A percentile compares a stretch with the other conserved stretches of the same genome.
Conservation (phyloP, 345 rosid species). For the Euclidium syriacum region DNA sequence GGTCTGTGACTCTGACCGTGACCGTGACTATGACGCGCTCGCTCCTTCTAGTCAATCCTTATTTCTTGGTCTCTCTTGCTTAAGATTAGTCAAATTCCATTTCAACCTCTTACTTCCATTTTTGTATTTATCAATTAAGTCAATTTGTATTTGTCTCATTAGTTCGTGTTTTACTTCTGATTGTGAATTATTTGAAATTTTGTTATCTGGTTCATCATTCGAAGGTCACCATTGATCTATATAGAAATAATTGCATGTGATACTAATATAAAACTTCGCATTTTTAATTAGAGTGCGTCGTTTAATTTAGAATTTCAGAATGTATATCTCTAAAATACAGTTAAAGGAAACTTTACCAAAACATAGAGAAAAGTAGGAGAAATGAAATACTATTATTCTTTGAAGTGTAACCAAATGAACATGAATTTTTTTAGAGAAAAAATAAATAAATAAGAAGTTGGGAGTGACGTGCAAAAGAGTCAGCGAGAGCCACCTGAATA, state of each 20-base stretch:
- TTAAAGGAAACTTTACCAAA: conserved; percentile 11
- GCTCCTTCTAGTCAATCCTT: conserved; percentile 11
- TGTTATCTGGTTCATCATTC: no score
- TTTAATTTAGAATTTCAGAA: background rate
- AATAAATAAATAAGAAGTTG: conserved; percentile 9
- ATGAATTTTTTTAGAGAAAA: background rate
- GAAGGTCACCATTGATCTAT: background rate
- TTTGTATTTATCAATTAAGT: background rate
- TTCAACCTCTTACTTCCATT: background rate
- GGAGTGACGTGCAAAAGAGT: conserved; percentile 32
- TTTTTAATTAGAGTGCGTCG: background rate
- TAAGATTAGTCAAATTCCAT: conserved; percentile 35
- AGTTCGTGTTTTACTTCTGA: background rate
- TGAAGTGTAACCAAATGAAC: background rate
- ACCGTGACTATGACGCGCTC: conserved; percentile 21
- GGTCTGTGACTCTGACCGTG: conserved; percentile 13
- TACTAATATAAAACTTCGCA: background rate
- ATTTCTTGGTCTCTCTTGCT: background rate
- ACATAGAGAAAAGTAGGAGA: conserved; percentile 12
- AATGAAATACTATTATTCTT: conserved; percentile 11
- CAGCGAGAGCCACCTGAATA: conserved; percentile 37
- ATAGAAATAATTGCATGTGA: background rate
- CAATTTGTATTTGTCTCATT: conserved; percentile 13
- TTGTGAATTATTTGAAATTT: background rate
- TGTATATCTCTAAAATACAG: background rate